Evolutionary conservation across 345 rosid genomes (phyloP).

Genomic region (Angophora floribunda): DNA sequence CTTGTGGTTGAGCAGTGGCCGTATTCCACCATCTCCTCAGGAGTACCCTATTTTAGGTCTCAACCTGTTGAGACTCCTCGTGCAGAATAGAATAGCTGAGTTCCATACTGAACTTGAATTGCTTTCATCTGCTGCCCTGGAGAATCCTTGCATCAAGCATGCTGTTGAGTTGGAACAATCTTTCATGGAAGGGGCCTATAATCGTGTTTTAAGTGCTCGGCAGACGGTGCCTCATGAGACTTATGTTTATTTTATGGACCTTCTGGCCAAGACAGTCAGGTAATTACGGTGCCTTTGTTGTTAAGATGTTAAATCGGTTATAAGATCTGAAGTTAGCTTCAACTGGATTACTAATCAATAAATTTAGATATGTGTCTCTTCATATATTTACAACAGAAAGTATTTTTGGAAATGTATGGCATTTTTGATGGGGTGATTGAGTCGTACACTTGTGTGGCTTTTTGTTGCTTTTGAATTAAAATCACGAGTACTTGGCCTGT

Average conservation of each 20-base stretch:
- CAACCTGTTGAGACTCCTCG: conserved; percentile 87
- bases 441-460: background rate
- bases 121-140: conserved; percentile 68
- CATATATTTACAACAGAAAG: background rate
- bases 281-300: conserved; percentile 5
- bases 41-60: conserved; percentile 89
- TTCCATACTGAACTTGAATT: conserved; percentile 93
- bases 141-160: conserved; percentile 84
- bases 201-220: conserved; percentile 87
- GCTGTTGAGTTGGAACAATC: conserved; percentile 99
- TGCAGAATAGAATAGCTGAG: conserved; percentile 94
- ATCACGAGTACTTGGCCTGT: background rate
- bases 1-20: conserved; percentile 35
- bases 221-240: conserved; percentile 83
- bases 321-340: background rate
- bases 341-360: background rate
- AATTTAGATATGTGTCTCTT: background rate
- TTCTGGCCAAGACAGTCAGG: conserved; percentile 98
- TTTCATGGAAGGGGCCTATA: conserved; percentile 97
- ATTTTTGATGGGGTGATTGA: background rate
- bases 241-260: conserved; percentile 95
- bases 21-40: conserved; percentile 63
- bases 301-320: background rate
- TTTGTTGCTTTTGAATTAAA: background rate
- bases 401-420: background rate